A percentile compares a stretch with the other conserved stretches of the same genome.
These are phyloP conservation scores for Starmerella sirachaensis DNA, from an alignment of 805 yeast species.

Conservation along the genomic window DNA sequence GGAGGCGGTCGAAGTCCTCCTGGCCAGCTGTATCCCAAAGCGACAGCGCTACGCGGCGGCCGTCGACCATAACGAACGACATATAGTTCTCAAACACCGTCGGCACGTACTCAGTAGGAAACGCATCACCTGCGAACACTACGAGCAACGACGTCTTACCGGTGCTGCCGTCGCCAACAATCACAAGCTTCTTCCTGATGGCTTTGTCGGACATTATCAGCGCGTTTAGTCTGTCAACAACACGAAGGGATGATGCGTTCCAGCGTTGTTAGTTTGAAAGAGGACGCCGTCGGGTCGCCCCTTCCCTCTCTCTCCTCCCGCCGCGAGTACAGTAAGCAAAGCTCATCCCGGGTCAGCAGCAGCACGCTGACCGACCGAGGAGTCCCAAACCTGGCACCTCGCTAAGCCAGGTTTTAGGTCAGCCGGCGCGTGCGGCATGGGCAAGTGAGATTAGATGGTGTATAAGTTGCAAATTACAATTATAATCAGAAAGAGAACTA, in stretches of 20 bases:
- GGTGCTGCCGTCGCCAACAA: constrained; percentile 96
- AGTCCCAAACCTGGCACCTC: too few relatives aligned
- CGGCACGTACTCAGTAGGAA: constrained; percentile 91
- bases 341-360: too few relatives aligned
- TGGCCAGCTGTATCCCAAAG: constrained; percentile 98
- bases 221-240: background rate
- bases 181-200: constrained; percentile 52
- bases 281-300: too few relatives aligned
- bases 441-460: too few relatives aligned
- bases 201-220: constrained; percentile 20
- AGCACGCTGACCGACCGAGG: too few relatives aligned
- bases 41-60: constrained; percentile 85
- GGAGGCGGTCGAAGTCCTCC: constrained; percentile 90
- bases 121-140: constrained; percentile 72
- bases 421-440: too few relatives aligned
- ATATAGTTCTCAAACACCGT: constrained; percentile 96
- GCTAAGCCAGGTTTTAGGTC: too few relatives aligned
- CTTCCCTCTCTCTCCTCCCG: background rate
- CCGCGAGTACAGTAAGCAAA: constrained; percentile 6
- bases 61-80: constrained; percentile 87
- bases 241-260: constrained; percentile 3
- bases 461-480: too few relatives aligned
- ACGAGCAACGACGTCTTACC: constrained; percentile 89
- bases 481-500: too few relatives aligned
- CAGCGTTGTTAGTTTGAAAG: too few relatives aligned